Percentiles rank a stretch among this genome's conserved stretches.
Evolutionary conservation across 768 basidiomycete species (phyloP).

Genomic region (Kwoniella dendrophila): DNA sequence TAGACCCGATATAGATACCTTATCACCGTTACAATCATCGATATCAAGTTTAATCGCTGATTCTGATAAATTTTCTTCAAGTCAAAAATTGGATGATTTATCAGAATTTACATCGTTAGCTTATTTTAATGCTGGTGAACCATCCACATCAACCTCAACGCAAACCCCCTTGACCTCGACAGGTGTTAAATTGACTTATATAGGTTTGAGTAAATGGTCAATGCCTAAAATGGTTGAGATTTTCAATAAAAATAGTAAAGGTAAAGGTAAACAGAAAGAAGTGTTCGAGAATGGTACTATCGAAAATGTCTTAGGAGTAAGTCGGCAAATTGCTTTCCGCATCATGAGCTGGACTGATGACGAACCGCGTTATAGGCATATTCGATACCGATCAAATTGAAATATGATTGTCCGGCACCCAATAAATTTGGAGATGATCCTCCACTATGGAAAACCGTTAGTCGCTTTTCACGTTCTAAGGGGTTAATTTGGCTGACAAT

Average conservation of each 20-base stretch:
- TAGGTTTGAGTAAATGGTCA: conserved; percentile 80
- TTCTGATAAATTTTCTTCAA: conserved; percentile 68
- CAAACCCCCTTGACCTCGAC: too few species aligned
- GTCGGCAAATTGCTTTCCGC: conserved; percentile 48
- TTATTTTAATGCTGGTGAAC: conserved; percentile 71
- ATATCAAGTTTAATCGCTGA: conserved; percentile 71
- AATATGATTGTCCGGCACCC: conserved; percentile 89
- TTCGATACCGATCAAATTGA: conserved; percentile 86
- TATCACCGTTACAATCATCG: conserved; percentile 65
- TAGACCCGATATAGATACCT: conserved; percentile 78
- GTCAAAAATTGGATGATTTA: conserved; percentile 77
- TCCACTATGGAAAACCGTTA: conserved; percentile 91
- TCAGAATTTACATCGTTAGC: conserved; percentile 84
- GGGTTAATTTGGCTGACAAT: conserved; percentile 64
- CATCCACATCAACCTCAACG: conserved; percentile 59
- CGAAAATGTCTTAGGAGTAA: conserved; percentile 76
- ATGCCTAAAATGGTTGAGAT: conserved; percentile 84
- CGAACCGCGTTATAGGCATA: conserved; percentile 65
- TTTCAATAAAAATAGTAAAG: conserved; percentile 57
- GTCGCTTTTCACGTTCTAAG: conserved; percentile 56
- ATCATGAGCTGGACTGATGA: neutral
- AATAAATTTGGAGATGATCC: conserved; percentile 83
- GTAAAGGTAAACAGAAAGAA: conserved; percentile 65
- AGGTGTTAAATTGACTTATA: conserved; percentile 70
- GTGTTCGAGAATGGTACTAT: conserved; percentile 81